Conservation (phyloP, 2,329 filamentous ascomycete genomes). For the Phialophora verrucosa region DNA sequence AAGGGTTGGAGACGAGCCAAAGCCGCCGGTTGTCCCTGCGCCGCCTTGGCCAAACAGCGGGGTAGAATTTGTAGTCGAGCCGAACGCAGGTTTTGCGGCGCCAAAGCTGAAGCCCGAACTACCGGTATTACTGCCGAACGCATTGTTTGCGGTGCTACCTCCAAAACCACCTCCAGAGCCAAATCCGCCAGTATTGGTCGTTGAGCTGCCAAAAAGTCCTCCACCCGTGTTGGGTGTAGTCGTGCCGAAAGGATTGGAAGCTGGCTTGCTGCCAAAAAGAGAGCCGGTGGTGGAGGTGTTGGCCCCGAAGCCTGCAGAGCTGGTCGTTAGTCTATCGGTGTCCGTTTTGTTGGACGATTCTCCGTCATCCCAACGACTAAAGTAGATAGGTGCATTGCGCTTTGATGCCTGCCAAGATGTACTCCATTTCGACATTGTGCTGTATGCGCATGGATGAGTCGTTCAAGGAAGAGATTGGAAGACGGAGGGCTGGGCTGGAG, state of each 20-base stretch:
- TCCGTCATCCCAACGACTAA: background rate
- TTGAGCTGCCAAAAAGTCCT: conserved; percentile 37
- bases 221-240: conserved; percentile 36
- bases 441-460: background rate
- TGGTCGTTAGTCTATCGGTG: conserved; percentile 18
- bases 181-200: conserved; percentile 32
- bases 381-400: conserved; percentile 6
- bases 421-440: conserved; percentile 12
- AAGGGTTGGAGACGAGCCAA: conserved; percentile 45
- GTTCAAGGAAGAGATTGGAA: background rate
- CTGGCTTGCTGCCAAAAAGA: conserved; percentile 38
- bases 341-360: background rate
- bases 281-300: conserved; percentile 30
- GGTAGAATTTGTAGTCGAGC: conserved; percentile 41
- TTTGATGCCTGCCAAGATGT: background rate
- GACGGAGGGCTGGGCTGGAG: background rate
- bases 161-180: conserved; percentile 35
- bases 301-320: conserved; percentile 32
- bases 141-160: conserved; percentile 31
- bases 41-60: conserved; percentile 39
- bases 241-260: conserved; percentile 36
- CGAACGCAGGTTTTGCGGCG: conserved; percentile 55
- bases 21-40: conserved; percentile 41
- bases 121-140: conserved; percentile 41
- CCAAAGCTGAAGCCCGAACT: conserved; percentile 53